Percentiles rank a stretch among this genome's conserved stretches.
Evolutionary conservation across 148 eudicot genomes (phyloP).

Genomic region (Amaranthus palmeri): DNA sequence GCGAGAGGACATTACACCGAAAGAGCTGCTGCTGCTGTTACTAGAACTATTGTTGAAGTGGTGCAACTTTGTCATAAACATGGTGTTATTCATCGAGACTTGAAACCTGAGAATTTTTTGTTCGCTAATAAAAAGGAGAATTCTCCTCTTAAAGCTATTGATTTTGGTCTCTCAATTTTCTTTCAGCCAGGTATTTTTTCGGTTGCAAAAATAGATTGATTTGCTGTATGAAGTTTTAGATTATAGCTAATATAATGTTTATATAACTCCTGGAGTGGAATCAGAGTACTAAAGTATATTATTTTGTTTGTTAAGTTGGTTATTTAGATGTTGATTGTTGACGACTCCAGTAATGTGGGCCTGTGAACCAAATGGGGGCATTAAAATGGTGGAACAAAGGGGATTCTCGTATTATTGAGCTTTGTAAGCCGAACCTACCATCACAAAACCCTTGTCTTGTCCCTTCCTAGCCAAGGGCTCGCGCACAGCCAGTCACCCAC

Average conservation of each 20-base stretch:
- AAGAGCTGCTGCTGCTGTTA: slow-evolving; percentile 74
- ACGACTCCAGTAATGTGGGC: too few relatives aligned
- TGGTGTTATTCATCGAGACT: slow-evolving; percentile 87
- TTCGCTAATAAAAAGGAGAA: slow-evolving; percentile 95
- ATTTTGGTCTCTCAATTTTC: slow-evolving; percentile 91
- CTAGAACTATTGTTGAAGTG: slow-evolving; percentile 80
- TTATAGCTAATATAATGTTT: not conserved
- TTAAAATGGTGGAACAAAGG: too few relatives aligned
- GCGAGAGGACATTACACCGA: slow-evolving; percentile 91
- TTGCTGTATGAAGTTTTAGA: not conserved
- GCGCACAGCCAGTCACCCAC: too few relatives aligned
- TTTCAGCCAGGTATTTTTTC: slow-evolving; percentile 64
- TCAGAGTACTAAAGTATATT: not conserved
- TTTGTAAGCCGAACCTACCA: too few relatives aligned
- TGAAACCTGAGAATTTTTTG: slow-evolving; percentile 95
- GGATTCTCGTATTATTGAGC: too few relatives aligned
- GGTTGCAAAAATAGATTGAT: not conserved
- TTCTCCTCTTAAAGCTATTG: slow-evolving; percentile 93
- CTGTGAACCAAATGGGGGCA: too few relatives aligned
- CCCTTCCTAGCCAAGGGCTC: too few relatives aligned
- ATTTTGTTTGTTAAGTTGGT: not conserved
- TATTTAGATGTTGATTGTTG: too few relatives aligned
- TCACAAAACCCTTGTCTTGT: too few relatives aligned
- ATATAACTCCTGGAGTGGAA: not conserved
- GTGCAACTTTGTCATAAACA: slow-evolving; percentile 86